A percentile compares a stretch with the other conserved stretches of the same genome.
Conservation (phyloP, 108 stramenopile species). For the Schizochytrium sp. region DNA sequence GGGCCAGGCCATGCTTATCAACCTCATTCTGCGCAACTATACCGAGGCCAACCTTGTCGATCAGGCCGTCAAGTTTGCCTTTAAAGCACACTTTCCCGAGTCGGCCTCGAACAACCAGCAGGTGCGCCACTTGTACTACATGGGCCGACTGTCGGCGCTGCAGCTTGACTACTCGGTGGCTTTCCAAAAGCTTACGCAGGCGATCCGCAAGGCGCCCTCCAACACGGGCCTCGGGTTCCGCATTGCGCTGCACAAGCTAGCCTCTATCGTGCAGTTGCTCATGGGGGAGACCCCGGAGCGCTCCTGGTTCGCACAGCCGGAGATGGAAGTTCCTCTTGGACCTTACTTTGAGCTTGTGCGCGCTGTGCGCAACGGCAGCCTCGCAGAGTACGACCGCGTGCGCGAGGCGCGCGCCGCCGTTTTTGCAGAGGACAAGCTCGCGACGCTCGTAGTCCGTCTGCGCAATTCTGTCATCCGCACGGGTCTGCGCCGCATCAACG, state of each 20-base stretch:
- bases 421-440: slow-evolving; percentile 71
- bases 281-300: slow-evolving; percentile 95
- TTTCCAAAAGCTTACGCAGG: slow-evolving; percentile 80
- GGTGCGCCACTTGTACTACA: slow-evolving; percentile 88
- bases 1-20: slow-evolving; percentile 45
- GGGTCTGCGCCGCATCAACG: slow-evolving; percentile 81
- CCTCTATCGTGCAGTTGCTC: slow-evolving; percentile 81
- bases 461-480: slow-evolving; percentile 95
- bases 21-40: slow-evolving; percentile 42
- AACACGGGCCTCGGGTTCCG: slow-evolving; percentile 83
- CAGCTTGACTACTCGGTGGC: slow-evolving; percentile 88
- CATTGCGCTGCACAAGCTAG: slow-evolving; percentile 68
- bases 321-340: slow-evolving; percentile 62
- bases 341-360: slow-evolving; percentile 86
- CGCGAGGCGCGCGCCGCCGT: slow-evolving; percentile 55
- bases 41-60: slow-evolving; percentile 55
- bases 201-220: slow-evolving; percentile 84
- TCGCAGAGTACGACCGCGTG: slow-evolving; percentile 68
- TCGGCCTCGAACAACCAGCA: slow-evolving; percentile 76
- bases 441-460: slow-evolving; percentile 82
- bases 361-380: slow-evolving; percentile 88
- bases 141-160: slow-evolving; percentile 82
- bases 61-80: slow-evolving; percentile 83
- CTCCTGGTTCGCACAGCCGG: slow-evolving; percentile 61
- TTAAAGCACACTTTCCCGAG: slow-evolving; percentile 80